Evolutionary conservation across 768 basidiomycete species (phyloP), one percentile per base, ranked within the genome.

Genomic region (Xerocomellus amylosporus): DNA sequence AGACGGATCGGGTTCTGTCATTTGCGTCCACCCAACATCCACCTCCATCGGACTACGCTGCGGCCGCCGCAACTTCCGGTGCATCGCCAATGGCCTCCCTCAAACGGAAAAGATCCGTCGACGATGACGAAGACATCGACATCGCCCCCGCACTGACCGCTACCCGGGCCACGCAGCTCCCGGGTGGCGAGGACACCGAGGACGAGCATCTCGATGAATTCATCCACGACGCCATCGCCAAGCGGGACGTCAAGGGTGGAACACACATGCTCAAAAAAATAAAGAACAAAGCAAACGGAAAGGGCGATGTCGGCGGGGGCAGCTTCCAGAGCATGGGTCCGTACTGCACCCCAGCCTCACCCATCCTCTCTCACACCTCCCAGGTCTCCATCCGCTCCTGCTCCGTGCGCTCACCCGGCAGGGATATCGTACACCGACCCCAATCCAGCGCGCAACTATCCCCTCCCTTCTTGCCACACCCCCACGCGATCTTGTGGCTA

Each of bases 301-400:
- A 89, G 67, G 86, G 86, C 17, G 87, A 92, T 64, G 79, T 90
- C 13, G 94, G 94, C 31, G 94, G 94, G 30, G 94, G 94, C 19
- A 96, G 93, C 58, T 98, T 97, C 63, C 94, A 97, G 71, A 88
- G 86, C 81, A 93, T 98, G 91, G 93, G 92, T 92, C 51, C 50
- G 84, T 78, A 28, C 48, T 12, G 8, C 44, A 2, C 42, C 59
- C 9, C 5, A 12, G 28, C 34, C 6, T 17, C n/a, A 15, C n/a
- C 0, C 46, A 6, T 5, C 41, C 51, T 22, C 41, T 43, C 55
- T 46, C 40, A 56, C 48, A 17, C 34, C 31, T 38, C 10, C 38
- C 58, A 95, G 93, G 91, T 53, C 81, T 98, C 9, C 83, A 89
- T 58, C 92, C 93, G 0, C 83, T 84, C 26, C 75, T 98, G 2